These are phyloP conservation scores for Globisporangium carolinianum DNA, from an alignment of 352 stramenopile species.

Conservation along the genomic window DNA sequence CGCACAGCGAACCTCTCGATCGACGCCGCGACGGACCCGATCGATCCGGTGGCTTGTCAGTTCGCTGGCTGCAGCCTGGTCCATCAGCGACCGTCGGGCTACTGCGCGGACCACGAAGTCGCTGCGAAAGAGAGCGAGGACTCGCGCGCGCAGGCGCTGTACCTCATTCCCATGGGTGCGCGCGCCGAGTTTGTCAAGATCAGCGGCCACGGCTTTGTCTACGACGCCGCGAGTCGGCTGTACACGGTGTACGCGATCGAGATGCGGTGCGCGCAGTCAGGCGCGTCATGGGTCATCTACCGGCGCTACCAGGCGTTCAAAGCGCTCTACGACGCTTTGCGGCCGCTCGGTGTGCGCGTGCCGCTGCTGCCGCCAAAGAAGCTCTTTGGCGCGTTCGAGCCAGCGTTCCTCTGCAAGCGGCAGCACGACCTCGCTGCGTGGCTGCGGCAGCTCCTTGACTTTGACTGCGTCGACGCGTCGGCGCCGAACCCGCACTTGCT, in stretches of 20 bases:
- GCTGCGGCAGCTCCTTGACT: constrained; percentile 57
- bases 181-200: constrained; percentile 76
- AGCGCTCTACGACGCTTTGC: constrained; percentile 59
- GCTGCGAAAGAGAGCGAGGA: constrained; percentile 77
- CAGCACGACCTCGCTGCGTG: constrained; percentile 65
- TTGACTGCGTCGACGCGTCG: constrained; percentile 65
- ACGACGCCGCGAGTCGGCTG: constrained; percentile 61
- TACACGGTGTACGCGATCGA: constrained; percentile 80
- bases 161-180: constrained; percentile 62
- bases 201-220: constrained; percentile 64
- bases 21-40: constrained; percentile 10
- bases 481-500: constrained; percentile 71
- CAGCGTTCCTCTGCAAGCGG: constrained; percentile 70
- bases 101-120: constrained; percentile 73
- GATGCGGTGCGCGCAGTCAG: constrained; percentile 69
- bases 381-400: constrained; percentile 74
- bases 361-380: constrained; percentile 80
- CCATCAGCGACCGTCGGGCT: constrained; percentile 60
- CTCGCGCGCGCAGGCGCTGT: constrained; percentile 70
- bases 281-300: constrained; percentile 77
- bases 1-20: constrained; percentile 50
- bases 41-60: constrained; percentile 30
- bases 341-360: constrained; percentile 56
- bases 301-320: constrained; percentile 84
- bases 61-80: constrained; percentile 51